phyloP scores from a whole-genome alignment of 345 rosid species.

The Bruguiera parviflora region DNA sequence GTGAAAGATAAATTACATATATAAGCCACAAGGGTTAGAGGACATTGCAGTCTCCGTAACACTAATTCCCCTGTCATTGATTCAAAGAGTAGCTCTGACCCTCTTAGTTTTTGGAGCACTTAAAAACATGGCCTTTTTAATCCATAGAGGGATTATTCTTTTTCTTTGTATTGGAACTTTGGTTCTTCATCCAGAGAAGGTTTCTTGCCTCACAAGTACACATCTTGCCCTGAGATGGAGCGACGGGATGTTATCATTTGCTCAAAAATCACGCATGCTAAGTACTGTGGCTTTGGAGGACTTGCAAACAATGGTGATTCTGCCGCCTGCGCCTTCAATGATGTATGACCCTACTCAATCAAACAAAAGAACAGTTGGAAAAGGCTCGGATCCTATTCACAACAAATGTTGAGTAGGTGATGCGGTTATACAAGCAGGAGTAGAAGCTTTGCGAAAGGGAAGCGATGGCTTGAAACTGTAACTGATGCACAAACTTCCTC shows the following conservation, averaged over 20 bases:
- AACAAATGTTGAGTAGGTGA: constrained; percentile 51
- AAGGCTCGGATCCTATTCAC: constrained; percentile 91
- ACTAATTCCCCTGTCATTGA: constrained; percentile 18
- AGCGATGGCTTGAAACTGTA: constrained; percentile 20
- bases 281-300: constrained; percentile 30
- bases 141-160: constrained; percentile 33
- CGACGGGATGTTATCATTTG: constrained; percentile 24
- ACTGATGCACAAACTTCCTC: constrained; percentile 23
- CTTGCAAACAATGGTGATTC: constrained; percentile 22
- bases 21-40: constrained; percentile 22
- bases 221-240: constrained; percentile 45
- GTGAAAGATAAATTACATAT: constrained; percentile 26
- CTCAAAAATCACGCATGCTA: constrained; percentile 37
- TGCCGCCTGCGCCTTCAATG: constrained; percentile 53
- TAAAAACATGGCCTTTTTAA: constrained; percentile 39
- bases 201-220: constrained; percentile 37
- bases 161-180: constrained; percentile 36
- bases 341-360: constrained; percentile 58
- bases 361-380: constrained; percentile 55
- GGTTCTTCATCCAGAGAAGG: constrained; percentile 35
- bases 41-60: constrained; percentile 19
- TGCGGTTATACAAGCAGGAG: constrained; percentile 5
- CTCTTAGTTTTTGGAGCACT: constrained; percentile 10
- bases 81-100: constrained; percentile 11
- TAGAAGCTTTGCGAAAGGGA: constrained; percentile 18